Percentiles rank a stretch among this genome's conserved stretches.
Evolutionary conservation across 257 asterid genomes (phyloP).

Genomic region (Ligustrum vulgare): DNA sequence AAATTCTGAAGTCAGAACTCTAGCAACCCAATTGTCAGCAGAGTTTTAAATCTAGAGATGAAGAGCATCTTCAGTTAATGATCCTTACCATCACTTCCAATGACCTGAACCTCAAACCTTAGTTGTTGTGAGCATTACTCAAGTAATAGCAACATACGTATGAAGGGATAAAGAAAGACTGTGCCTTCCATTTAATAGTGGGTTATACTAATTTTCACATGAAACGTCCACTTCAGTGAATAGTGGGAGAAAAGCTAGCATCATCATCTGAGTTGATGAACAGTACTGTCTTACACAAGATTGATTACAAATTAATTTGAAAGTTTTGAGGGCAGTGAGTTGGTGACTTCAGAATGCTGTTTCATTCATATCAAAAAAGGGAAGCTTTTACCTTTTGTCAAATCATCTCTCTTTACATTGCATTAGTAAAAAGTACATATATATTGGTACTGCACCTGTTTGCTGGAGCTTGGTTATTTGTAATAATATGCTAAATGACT

Average conservation of each 20-base stretch:
- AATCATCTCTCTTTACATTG: background rate
- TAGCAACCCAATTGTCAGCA: background rate
- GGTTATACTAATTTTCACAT: background rate
- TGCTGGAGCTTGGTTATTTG: background rate
- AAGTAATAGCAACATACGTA: background rate
- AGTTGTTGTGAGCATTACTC: background rate
- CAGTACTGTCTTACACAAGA: background rate
- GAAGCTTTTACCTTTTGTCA: background rate
- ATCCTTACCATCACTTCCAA: background rate
- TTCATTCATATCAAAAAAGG: background rate
- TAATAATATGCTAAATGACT: background rate
- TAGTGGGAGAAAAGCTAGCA: background rate
- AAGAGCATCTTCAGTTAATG: background rate
- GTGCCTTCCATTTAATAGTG: background rate
- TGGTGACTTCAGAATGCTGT: background rate
- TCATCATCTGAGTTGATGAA: background rate
- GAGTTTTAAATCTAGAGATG: background rate
- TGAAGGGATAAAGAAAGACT: too few species aligned
- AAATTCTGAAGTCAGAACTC: background rate
- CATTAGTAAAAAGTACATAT: background rate
- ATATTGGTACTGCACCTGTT: background rate
- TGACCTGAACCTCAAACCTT: background rate
- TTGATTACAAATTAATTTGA: background rate
- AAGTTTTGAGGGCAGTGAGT: background rate
- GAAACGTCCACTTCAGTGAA: background rate